A percentile compares a stretch with the other conserved stretches of the same genome.
Conservation (phyloP, 225 moss, liverwort and hornwort genomes). For the Takakia lepidozioides region DNA sequence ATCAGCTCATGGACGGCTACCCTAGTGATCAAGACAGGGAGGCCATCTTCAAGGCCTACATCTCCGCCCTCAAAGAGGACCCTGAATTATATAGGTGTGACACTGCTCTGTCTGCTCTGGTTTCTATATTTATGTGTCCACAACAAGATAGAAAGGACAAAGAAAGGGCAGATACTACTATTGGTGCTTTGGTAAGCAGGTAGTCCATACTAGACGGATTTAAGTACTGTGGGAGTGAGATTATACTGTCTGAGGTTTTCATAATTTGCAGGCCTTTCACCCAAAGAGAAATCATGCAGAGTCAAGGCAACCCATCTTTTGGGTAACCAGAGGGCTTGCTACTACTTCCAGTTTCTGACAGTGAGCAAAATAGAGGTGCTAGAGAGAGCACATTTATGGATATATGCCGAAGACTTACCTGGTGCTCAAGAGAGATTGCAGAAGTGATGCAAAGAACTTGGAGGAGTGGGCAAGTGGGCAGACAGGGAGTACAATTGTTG, state of each 20-base stretch:
- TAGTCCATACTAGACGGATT: too few species aligned
- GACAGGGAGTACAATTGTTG: conserved; percentile 47
- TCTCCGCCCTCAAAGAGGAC: conserved; percentile 74
- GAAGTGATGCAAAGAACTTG: conserved; percentile 70
- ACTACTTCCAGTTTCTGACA: too few species aligned
- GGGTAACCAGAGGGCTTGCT: too few species aligned
- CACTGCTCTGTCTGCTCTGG: neutral
- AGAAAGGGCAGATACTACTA: too few species aligned
- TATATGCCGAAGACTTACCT: neutral
- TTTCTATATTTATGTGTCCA: neutral
- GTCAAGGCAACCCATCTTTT: too few species aligned
- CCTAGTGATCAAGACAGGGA: conserved; percentile 62
- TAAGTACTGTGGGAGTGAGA: too few species aligned
- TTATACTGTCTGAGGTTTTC: too few species aligned
- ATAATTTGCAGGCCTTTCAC: too few species aligned
- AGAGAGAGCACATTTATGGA: too few species aligned
- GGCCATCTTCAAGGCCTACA: conserved; percentile 79
- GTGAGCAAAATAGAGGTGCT: too few species aligned
- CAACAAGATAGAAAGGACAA: neutral
- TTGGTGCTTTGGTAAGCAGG: too few species aligned
- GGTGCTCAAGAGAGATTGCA: conserved; percentile 18
- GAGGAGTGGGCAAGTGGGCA: conserved; percentile 80
- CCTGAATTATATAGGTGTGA: conserved; percentile 64
- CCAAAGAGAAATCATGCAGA: too few species aligned
- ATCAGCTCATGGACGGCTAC: conserved; percentile 94